Conservation (phyloP, 495 filamentous ascomycete genomes). For the Evansstolkia leycettana region DNA sequence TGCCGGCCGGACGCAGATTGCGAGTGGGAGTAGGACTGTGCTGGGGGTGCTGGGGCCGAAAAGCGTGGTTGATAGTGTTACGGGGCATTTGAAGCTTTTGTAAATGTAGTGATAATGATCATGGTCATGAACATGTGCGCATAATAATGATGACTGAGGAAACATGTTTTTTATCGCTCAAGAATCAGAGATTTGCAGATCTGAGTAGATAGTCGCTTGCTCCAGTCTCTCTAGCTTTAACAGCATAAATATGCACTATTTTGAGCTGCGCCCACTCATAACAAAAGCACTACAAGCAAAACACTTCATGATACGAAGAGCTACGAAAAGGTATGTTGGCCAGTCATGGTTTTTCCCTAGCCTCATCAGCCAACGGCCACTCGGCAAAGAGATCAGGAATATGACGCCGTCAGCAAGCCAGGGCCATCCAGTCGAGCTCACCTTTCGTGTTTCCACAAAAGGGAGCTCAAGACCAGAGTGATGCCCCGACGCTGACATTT, state of each 20-base stretch:
- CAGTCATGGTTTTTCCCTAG: constrained; percentile 75
- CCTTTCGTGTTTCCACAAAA: constrained; percentile 27
- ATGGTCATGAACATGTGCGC: background rate
- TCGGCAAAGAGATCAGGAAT: constrained; percentile 78
- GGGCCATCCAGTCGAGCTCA: constrained; percentile 55
- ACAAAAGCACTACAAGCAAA: too few relatives aligned
- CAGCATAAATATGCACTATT: too few relatives aligned
- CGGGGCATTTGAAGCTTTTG: constrained; percentile 77
- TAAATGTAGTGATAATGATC: too few relatives aligned
- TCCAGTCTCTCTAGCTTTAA: too few relatives aligned
- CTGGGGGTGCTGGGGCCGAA: constrained; percentile 83
- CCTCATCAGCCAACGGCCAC: constrained; percentile 70
- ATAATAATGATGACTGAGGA: too few relatives aligned
- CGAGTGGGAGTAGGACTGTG: constrained; percentile 80
- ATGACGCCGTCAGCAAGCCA: constrained; percentile 58
- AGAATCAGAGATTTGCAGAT: too few relatives aligned
- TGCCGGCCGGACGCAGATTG: constrained; percentile 96
- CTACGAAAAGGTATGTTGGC: constrained; percentile 44
- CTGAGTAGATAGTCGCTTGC: too few relatives aligned
- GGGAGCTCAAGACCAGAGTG: constrained; percentile 56
- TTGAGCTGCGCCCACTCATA: too few relatives aligned
- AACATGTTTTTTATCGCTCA: too few relatives aligned
- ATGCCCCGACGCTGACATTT: constrained; percentile 37
- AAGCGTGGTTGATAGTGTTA: constrained; percentile 75
- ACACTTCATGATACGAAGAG: constrained; percentile 1